Evolutionary conservation across 257 asterid species (phyloP), one percentile per base, ranked within the genome.

Genomic region (Solanum okadae): DNA sequence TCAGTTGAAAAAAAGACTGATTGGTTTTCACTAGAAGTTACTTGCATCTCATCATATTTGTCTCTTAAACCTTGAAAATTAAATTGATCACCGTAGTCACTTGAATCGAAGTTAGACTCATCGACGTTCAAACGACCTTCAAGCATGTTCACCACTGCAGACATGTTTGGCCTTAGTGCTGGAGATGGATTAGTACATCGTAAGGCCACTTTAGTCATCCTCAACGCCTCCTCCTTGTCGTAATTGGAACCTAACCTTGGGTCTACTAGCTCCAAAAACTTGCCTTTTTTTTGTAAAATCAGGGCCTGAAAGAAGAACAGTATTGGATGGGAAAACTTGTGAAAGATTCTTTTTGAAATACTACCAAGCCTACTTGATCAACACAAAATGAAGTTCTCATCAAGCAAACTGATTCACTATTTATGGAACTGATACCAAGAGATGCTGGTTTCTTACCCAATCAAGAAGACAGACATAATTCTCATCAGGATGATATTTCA

Each of bases 151-250:
- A 93, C 92, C 7, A 94, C 95, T 75, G 91, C 90, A 10, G 95
- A 91, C 96, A 94, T 95, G 44, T 92, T 91, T 20, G 98, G 96
- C 73, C 96, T 90, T 4, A 95, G 91, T 5, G 96, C 92, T 11
- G 96, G 96, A 65, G 96, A 92, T 18, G 98, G 95, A 83, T 94
- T 93, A 4, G 95, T 92, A 90, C 96, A 94, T 87, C 92, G 31
- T 16, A 93, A 90, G 8, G 95, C 95, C 9, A 94, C 86, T 68
- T 91, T 91, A 11, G 91, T 92, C 93, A 92, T 90, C 75, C 93
- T 91, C 85, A 93, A 81, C 4, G 90, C 94, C 83, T 92, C 95
- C 23, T 89, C 85, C 63, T 67, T 71, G 27, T 91, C 34, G 61
- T 29, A 29, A 29, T 29, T 29, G 31, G 31, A 29, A 29, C 31